Evolutionary conservation across 768 basidiomycete genomes (phyloP).

Genomic region (Crepidotus variabilis): DNA sequence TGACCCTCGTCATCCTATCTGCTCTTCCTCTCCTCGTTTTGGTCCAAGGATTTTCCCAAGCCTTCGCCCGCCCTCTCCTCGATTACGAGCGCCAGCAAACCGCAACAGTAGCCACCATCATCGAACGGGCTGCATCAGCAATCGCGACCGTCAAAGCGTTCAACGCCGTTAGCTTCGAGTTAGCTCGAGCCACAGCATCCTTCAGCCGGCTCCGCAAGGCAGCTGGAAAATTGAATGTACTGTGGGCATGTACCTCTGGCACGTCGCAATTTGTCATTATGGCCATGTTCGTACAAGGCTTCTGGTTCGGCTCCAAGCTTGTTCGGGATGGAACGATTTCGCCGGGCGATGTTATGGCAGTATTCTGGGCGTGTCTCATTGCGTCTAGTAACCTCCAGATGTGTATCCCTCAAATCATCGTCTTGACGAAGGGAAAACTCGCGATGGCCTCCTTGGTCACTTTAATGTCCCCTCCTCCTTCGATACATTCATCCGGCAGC

Average conservation of each 20-base stretch:
- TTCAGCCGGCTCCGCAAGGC: constrained; percentile 41
- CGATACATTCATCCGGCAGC: constrained; percentile 51
- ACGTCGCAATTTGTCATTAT: constrained; percentile 79
- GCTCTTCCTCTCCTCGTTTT: constrained; percentile 80
- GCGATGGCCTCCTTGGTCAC: constrained; percentile 68
- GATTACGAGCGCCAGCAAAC: constrained; percentile 61
- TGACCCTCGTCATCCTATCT: constrained; percentile 90
- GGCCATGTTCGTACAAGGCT: constrained; percentile 93
- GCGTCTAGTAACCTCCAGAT: constrained; percentile 85
- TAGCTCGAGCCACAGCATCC: constrained; percentile 40
- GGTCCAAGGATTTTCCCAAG: constrained; percentile 74
- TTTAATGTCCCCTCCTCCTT: constrained; percentile 56
- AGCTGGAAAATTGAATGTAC: constrained; percentile 50
- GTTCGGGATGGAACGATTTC: constrained; percentile 71
- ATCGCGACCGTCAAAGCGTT: constrained; percentile 93
- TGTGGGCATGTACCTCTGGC: constrained; percentile 76
- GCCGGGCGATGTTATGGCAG: constrained; percentile 84
- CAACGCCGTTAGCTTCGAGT: constrained; percentile 61
- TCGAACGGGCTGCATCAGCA: constrained; percentile 71
- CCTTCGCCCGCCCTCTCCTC: constrained; percentile 63
- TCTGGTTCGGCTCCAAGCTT: constrained; percentile 92
- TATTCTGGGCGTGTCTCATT: constrained; percentile 96
- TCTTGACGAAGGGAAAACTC: constrained; percentile 78
- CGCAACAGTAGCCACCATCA: constrained; percentile 68
- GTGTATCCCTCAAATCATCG: constrained; percentile 78